These are phyloP conservation scores for Globisporangium paroecandrum DNA, from an alignment of 352 stramenopile species.

Conservation along the genomic window DNA sequence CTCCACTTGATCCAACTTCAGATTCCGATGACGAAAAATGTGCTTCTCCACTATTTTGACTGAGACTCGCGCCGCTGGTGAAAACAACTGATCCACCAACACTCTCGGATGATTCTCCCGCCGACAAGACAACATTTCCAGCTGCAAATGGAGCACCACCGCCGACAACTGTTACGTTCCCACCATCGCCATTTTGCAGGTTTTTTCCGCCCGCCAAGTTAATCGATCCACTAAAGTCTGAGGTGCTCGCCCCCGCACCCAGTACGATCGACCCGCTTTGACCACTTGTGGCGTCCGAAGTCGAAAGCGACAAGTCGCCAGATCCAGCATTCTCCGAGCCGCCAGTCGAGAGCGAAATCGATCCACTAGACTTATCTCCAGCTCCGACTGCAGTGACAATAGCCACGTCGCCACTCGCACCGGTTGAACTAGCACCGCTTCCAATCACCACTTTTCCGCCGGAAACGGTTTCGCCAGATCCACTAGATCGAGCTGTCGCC, in stretches of 20 bases:
- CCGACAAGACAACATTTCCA: conserved; percentile 12
- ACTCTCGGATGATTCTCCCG: conserved; percentile 21
- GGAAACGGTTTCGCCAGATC: neutral
- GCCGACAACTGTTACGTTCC: conserved; percentile 17
- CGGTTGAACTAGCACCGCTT: neutral
- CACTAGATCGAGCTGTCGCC: neutral
- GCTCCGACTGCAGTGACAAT: conserved; percentile 11
- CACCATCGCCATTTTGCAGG: conserved; percentile 20
- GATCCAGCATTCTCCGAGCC: conserved; percentile 23
- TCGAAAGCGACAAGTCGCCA: conserved; percentile 19
- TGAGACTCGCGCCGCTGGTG: conserved; percentile 20
- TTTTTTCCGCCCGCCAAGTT: conserved; percentile 19
- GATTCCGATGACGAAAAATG: conserved; percentile 11
- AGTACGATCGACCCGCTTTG: conserved; percentile 26
- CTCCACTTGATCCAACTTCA: conserved; percentile 18
- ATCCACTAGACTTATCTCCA: conserved; percentile 22
- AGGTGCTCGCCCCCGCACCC: conserved; percentile 15
- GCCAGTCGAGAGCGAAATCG: conserved; percentile 23
- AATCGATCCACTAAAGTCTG: conserved; percentile 17
- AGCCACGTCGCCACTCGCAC: conserved; percentile 7
- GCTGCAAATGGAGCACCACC: conserved; percentile 16
- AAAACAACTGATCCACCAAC: conserved; percentile 22
- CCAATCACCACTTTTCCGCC: neutral
- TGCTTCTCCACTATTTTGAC: conserved; percentile 23
- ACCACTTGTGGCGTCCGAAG: conserved; percentile 19